A percentile compares a stretch with the other conserved stretches of the same genome.
phyloP scores from a whole-genome alignment of 257 asterid species.

The Nyctanthes arbortristis region DNA sequence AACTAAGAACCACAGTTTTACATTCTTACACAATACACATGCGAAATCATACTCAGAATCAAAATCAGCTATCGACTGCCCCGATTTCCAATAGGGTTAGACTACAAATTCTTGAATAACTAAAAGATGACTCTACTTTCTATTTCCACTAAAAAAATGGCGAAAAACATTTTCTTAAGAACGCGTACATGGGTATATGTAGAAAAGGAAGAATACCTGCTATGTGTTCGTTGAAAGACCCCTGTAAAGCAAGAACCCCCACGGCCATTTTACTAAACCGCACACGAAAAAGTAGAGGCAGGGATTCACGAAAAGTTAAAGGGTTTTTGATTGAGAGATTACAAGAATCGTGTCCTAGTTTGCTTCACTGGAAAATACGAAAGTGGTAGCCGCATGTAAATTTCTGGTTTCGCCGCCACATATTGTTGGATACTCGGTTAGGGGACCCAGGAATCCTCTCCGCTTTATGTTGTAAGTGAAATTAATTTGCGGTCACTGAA shows the following conservation, averaged over 20 bases:
- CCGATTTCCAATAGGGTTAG: background rate
- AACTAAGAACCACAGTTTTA: background rate
- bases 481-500: background rate
- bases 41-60: background rate
- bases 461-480: background rate
- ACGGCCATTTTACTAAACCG: slow-evolving; percentile 56
- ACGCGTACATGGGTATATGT: background rate
- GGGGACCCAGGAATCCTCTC: slow-evolving; percentile 22
- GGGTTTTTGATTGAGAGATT: background rate
- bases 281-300: background rate
- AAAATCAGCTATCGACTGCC: too few relatives aligned
- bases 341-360: slow-evolving; percentile 47
- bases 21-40: background rate
- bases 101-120: background rate
- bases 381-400: slow-evolving; percentile 1
- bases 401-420: slow-evolving; percentile 24
- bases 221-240: slow-evolving; percentile 98
- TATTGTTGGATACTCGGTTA: background rate
- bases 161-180: background rate
- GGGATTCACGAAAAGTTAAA: background rate
- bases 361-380: slow-evolving; percentile 39
- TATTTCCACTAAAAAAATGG: background rate
- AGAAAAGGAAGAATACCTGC: slow-evolving; percentile 48
- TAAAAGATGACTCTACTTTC: background rate
- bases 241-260: slow-evolving; percentile 96